Evolutionary conservation across 257 asterid species (phyloP).

Genomic region (Haberlea rhodopensis): DNA sequence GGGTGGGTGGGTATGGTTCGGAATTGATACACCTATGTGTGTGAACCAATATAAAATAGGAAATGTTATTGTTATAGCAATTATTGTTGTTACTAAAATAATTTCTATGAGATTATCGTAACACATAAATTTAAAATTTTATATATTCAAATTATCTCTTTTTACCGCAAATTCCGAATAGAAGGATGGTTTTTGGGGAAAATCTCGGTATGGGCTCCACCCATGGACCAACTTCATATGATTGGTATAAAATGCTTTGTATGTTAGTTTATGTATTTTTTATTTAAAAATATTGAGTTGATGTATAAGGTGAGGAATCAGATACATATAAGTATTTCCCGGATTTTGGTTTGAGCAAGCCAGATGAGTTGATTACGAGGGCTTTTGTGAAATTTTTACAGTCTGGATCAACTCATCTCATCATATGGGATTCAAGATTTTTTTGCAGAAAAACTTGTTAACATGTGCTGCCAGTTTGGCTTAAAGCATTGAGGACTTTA

Average conservation of each 20-base stretch:
- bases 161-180: background rate
- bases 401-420: conserved; percentile 30
- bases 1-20: conserved; percentile 21
- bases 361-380: background rate
- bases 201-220: too few relatives aligned
- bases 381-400: conserved; percentile 14
- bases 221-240: too few relatives aligned
- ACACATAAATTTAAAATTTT: too few relatives aligned
- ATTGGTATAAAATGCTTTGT: too few relatives aligned
- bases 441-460: conserved; percentile 25
- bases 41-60: background rate
- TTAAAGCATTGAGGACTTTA: background rate
- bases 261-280: too few relatives aligned
- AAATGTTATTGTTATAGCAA: too few relatives aligned
- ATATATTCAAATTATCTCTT: too few relatives aligned
- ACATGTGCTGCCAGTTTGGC: conserved; percentile 42
- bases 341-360: background rate
- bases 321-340: too few relatives aligned
- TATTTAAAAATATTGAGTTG: too few relatives aligned
- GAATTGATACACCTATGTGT: background rate
- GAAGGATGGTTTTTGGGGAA: background rate
- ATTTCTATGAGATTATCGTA: too few relatives aligned
- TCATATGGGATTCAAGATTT: conserved; percentile 30
- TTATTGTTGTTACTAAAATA: too few relatives aligned
- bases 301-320: too few relatives aligned